These are phyloP conservation scores for Nakazawaea pomicola DNA, from an alignment of 805 yeast species.

Conservation along the genomic window DNA sequence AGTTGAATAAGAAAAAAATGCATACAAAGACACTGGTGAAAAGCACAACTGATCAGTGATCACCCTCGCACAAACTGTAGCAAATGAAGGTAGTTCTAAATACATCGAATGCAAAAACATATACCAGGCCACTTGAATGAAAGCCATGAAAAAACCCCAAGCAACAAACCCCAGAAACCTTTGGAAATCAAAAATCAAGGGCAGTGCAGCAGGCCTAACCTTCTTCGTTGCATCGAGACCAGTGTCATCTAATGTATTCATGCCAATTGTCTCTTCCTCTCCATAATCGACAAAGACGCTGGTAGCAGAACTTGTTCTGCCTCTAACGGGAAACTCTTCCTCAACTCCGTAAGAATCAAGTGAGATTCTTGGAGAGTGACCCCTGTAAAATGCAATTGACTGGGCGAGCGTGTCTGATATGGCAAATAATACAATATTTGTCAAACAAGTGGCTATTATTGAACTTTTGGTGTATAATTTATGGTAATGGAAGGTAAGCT, in stretches of 20 bases:
- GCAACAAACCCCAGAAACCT: slow-evolving; percentile 74
- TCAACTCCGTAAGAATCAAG: background rate
- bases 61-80: slow-evolving; percentile 81
- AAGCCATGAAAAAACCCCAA: slow-evolving; percentile 85
- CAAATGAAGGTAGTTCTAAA: slow-evolving; percentile 75
- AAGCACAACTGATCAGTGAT: slow-evolving; percentile 85
- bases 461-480: slow-evolving; percentile 59
- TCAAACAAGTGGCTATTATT: slow-evolving; percentile 69
- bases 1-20: slow-evolving; percentile 82
- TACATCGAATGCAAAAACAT: slow-evolving; percentile 71
- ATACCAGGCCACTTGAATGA: slow-evolving; percentile 88
- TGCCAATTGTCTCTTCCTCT: slow-evolving; percentile 13
- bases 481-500: slow-evolving; percentile 54
- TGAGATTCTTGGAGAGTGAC: background rate
- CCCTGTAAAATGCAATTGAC: slow-evolving; percentile 38
- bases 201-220: background rate
- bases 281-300: slow-evolving; percentile 31
- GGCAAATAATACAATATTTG: slow-evolving; percentile 79
- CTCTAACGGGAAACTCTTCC: background rate
- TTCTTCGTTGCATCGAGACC: background rate
- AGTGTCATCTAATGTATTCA: slow-evolving; percentile 4
- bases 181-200: slow-evolving; percentile 47
- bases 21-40: slow-evolving; percentile 79
- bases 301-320: slow-evolving; percentile 5
- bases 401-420: slow-evolving; percentile 93